A percentile compares a stretch with the other conserved stretches of the same genome.
phyloP scores from a whole-genome alignment of 805 yeast species.

The Barnettozyma sp. region DNA sequence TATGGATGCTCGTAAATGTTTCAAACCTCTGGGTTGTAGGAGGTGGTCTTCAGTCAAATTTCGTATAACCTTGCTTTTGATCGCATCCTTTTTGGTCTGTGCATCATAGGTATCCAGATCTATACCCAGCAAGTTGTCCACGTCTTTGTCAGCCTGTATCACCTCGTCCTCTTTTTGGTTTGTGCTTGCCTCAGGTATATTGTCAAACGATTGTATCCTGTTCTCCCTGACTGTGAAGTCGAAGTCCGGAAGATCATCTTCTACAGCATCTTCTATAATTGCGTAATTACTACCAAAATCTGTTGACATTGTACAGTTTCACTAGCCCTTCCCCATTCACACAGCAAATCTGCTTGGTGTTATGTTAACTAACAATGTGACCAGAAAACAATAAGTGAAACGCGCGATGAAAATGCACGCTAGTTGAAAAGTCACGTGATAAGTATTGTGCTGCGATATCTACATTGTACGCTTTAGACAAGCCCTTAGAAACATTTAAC shows the following conservation, averaged over 20 bases:
- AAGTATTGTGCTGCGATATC: no score
- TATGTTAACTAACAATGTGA: no score
- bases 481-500: no score
- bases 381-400: no score
- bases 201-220: neutral
- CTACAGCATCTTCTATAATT: neutral
- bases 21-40: constrained; percentile 47
- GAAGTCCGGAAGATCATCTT: neutral
- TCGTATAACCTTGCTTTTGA: neutral
- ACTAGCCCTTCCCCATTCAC: no score
- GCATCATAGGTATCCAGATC: constrained; percentile 1
- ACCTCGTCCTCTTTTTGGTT: neutral
- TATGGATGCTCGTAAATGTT: constrained; percentile 36
- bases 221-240: neutral
- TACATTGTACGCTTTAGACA: no score
- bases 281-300: neutral
- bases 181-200: neutral
- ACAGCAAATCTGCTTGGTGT: no score
- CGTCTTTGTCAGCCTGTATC: neutral
- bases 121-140: constrained; percentile 12
- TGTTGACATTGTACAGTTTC: neutral
- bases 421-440: no score
- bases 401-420: no score
- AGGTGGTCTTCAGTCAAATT: constrained; percentile 48
- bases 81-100: neutral